phyloP scores from a whole-genome alignment of 169 alveolate genomes.

The Babesia divergens region DNA sequence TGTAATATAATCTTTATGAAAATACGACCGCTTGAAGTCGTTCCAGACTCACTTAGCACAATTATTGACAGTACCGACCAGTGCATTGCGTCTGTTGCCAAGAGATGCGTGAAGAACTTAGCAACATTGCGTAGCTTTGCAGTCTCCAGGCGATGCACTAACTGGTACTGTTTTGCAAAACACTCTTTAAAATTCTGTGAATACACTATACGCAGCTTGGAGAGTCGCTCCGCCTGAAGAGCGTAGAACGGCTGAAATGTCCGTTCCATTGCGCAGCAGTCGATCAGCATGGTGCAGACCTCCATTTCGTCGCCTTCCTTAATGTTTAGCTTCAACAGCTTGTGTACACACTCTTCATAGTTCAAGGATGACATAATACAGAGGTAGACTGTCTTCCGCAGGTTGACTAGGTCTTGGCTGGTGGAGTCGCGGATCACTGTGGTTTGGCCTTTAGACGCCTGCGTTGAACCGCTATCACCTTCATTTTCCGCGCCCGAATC shows the following conservation, averaged over 20 bases:
- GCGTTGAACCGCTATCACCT: constrained; percentile 60
- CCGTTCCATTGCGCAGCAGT: constrained; percentile 98
- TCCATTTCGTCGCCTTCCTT: constrained; percentile 91
- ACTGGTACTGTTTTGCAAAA: constrained; percentile 77
- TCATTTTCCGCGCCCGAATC: constrained; percentile 73
- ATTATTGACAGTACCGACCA: constrained; percentile 86
- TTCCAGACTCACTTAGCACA: constrained; percentile 92
- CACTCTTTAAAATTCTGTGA: constrained; percentile 88
- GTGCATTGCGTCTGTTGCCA: constrained; percentile 83
- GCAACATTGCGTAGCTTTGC: constrained; percentile 94
- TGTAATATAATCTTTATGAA: constrained; percentile 93
- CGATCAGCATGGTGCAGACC: constrained; percentile 95
- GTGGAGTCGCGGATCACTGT: constrained; percentile 85
- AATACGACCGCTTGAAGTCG: constrained; percentile 95
- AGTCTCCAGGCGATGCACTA: constrained; percentile 94
- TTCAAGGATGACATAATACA: constrained; percentile 96
- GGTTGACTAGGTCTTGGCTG: constrained; percentile 91
- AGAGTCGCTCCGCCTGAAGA: constrained; percentile 92
- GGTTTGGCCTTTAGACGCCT: constrained; percentile 68
- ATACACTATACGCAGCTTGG: constrained; percentile 88
- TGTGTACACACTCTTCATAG: constrained; percentile 98
- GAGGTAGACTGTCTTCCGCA: constrained; percentile 93
- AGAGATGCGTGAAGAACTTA: constrained; percentile 94
- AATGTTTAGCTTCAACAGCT: constrained; percentile 92
- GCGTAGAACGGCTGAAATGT: constrained; percentile 95